These are phyloP conservation scores for Alnus glutinosa DNA, from an alignment of 306 rosid species.

Conservation along the genomic window DNA sequence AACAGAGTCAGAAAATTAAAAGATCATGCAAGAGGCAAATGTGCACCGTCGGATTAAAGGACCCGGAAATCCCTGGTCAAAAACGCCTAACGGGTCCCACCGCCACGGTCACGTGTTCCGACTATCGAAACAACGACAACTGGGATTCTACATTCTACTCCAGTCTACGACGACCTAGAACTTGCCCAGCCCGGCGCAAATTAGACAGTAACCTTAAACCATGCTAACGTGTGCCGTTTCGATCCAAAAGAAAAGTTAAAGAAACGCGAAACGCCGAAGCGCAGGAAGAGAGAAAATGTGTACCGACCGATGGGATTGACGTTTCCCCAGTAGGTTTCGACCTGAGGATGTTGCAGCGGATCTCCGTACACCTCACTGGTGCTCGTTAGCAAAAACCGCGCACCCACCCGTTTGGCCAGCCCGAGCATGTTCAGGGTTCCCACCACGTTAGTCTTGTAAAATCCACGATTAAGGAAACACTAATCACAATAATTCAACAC, in stretches of 20 bases:
- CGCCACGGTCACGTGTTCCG: slow-evolving; percentile 25
- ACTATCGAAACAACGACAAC: slow-evolving; percentile 5
- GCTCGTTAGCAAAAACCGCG: slow-evolving; percentile 85
- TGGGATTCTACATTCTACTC: background rate
- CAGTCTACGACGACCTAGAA: background rate
- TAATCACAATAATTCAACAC: background rate
- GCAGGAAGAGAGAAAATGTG: background rate
- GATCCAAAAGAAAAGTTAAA: too few species aligned
- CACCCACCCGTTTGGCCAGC: slow-evolving; percentile 85
- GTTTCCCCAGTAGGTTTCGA: slow-evolving; percentile 99
- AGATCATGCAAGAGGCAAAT: background rate
- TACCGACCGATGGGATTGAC: slow-evolving; percentile 92
- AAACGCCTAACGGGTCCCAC: slow-evolving; percentile 31
- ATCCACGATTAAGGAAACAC: slow-evolving; percentile 39
- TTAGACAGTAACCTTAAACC: background rate
- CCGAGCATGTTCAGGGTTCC: slow-evolving; percentile 98
- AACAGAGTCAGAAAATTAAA: background rate
- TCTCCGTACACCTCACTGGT: slow-evolving; percentile 99
- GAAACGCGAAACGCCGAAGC: background rate
- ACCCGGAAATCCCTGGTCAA: slow-evolving; percentile 49
- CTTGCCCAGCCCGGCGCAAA: slow-evolving; percentile 6
- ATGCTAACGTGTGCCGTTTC: slow-evolving; percentile 24
- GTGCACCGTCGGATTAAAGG: slow-evolving; percentile 25
- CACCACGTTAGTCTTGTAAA: slow-evolving; percentile 96
- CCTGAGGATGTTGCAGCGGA: slow-evolving; percentile 97